Percentiles rank a stretch among this genome's conserved stretches.
These are phyloP conservation scores for Moniliella sp. DNA, from an alignment of 1,284 basidiomycete genomes.

Conservation along the genomic window DNA sequence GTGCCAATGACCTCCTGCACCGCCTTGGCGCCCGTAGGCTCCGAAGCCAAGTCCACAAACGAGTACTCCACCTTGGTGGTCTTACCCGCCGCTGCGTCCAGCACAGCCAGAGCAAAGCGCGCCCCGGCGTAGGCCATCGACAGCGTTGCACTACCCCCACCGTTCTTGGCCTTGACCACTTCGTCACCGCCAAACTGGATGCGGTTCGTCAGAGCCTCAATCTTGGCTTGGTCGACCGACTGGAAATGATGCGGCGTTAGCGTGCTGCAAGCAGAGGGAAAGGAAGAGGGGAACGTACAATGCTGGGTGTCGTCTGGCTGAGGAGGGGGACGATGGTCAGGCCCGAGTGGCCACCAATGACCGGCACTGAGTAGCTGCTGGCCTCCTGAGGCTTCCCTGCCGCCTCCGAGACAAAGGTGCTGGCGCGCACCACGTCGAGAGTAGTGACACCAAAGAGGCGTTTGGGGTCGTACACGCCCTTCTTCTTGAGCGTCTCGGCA, in stretches of 20 bases:
- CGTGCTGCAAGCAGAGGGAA: no score
- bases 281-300: no score
- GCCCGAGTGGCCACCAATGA: constrained; percentile 88
- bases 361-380: constrained; percentile 45
- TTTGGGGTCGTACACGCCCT: constrained; percentile 64
- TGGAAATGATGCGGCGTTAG: no score
- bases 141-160: constrained; percentile 66
- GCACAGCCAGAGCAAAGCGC: constrained; percentile 20
- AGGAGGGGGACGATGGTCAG: constrained; percentile 85
- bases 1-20: constrained; percentile 16
- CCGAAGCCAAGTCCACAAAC: constrained; percentile 26
- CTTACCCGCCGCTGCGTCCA: constrained; percentile 25
- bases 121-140: constrained; percentile 61
- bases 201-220: constrained; percentile 53
- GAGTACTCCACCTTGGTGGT: constrained; percentile 15
- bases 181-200: constrained; percentile 85
- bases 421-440: constrained; percentile 85
- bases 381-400: constrained; percentile 46
- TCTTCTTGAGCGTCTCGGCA: constrained; percentile 79
- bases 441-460: constrained; percentile 42
- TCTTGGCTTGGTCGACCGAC: constrained; percentile 33
- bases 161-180: constrained; percentile 70
- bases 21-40: constrained; percentile 19
- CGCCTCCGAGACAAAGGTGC: constrained; percentile 73
- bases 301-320: constrained; percentile 45